These are phyloP conservation scores for Scleromitrula shiraiana DNA, from an alignment of 2,329 filamentous ascomycete species.

Conservation along the genomic window DNA sequence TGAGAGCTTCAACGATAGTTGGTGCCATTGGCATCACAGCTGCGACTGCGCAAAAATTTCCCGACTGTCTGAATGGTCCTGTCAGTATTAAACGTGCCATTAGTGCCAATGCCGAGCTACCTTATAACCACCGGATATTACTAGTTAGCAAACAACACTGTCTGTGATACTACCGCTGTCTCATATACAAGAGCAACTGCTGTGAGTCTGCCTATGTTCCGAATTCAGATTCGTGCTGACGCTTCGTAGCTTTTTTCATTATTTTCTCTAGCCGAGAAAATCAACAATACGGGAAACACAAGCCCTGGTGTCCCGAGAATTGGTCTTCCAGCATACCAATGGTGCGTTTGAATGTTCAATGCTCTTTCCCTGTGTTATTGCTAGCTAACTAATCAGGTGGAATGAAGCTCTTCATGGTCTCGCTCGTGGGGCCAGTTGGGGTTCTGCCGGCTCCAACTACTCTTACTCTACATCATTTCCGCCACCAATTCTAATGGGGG, in stretches of 20 bases:
- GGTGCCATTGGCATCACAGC: background rate
- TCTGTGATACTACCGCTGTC: slow-evolving; percentile 14
- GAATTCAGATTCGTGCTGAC: background rate
- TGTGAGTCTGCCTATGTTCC: slow-evolving; percentile 5
- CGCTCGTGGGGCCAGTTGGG: slow-evolving; percentile 46
- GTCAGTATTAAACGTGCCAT: background rate
- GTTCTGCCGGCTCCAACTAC: slow-evolving; percentile 40
- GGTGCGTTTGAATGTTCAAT: slow-evolving; percentile 26
- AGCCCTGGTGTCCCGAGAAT: slow-evolving; percentile 16
- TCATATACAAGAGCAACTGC: slow-evolving; percentile 15
- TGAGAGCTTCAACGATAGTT: background rate
- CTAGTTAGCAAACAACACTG: slow-evolving; percentile 28
- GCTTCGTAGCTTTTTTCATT: slow-evolving; percentile 7
- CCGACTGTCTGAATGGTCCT: slow-evolving; percentile 44
- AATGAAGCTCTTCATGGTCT: slow-evolving; percentile 56
- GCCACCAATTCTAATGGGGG: slow-evolving; percentile 52
- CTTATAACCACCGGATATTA: slow-evolving; percentile 26
- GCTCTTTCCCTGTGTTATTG: background rate
- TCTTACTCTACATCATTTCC: slow-evolving; percentile 59
- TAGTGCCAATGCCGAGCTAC: background rate
- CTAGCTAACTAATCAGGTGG: slow-evolving; percentile 32
- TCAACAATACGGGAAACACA: slow-evolving; percentile 12
- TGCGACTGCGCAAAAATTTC: slow-evolving; percentile 30
- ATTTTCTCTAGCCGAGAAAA: slow-evolving; percentile 14
- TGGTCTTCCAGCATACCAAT: slow-evolving; percentile 40